Base-by-base conservation (phyloP, 768 basidiomycete species). In the Botryobasidium botryosum region DNA sequence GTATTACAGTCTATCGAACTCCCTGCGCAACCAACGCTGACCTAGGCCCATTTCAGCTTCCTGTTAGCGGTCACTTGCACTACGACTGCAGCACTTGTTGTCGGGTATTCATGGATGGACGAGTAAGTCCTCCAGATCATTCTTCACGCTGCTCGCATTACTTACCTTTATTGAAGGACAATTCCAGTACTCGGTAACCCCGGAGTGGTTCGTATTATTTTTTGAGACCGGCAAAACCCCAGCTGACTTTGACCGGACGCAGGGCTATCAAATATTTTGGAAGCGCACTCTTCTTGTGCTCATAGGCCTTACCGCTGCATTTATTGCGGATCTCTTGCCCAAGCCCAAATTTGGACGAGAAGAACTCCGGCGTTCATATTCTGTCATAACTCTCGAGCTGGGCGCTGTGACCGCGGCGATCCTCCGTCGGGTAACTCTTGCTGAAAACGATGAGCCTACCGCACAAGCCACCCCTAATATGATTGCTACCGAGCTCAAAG, bases 91-190 rank as follows among this genome's bases (percentile, higher is more conserved):
- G 38, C 25, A 10, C 15, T 46, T 3, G 36, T 46, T 26, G 25
- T 46, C 12, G 45, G 45, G 4, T 46, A 46, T 28, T 43, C 40
- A n/a, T 46, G 45, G 45, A 23, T 27, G 10, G 45, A 46, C 39
- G 37, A 12, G 37, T 39, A 21, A 39, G 37, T 21, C 12, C 17
- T n/a, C n/a, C n/a, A n/a, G n/a, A n/a, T n/a, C n/a, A n/a, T n/a
- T n/a, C n/a, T n/a, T n/a, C n/a, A n/a, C n/a, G n/a, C n/a, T n/a
- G n/a, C n/a, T n/a, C n/a, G n/a, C n/a, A n/a, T n/a, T n/a, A n/a
- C n/a, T n/a, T n/a, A n/a, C 32, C 32, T 33, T 10, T 12, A 12
- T 39, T 12, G 12, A 13, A 39, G 37, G 21, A 39, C 37, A 12
- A 12, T 21, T 39, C 37, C 37, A 12, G 37, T 39, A 12, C 13